Base-by-base conservation (phyloP, 1,284 basidiomycete genomes). In the Pseudozyma thailandica region DNA sequence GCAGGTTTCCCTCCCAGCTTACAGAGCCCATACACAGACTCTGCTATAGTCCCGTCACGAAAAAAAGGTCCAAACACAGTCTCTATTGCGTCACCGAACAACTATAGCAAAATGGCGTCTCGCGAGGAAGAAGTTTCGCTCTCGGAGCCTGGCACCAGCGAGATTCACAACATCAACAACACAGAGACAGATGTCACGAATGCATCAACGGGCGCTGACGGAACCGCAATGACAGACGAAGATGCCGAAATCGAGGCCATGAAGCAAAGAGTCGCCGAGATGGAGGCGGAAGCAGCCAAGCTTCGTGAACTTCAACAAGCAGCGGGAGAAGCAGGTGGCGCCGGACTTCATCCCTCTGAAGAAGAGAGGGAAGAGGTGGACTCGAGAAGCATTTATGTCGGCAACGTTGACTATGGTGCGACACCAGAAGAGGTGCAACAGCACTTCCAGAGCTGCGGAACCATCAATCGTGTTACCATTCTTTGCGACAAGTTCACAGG, bases 401-500 rank as follows among this genome's bases (percentile, higher is more conserved):
- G 96, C 44, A 98, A 98, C 84, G 95, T 99, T 55, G 96, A 99
- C 86, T 99, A 98, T 84, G 88, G 90, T 56, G 92, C 95, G 8
- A 97, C 96, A 26, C 96, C 96, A 15, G 96, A 98, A 85, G 96
- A 99, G 84, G 94, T 99, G 57, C 96, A 98, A 85, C 90, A 88
- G 41, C 96, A 98, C 84, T 99, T 99, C 86, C 92, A 94, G 82
- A 90, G 94, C 25, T 98, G 94, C 82, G 96, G 96, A 6, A 94
- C 92, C 20, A 98, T 99, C 84, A 98, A 99, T 86, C 89, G 96
- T 77, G 94, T 99, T 48, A 99, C 96, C 0, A 99, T 99, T 80
- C 88, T 98, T 25, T 98, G 96, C 84, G 96, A 99, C 87, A 98
- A 98, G 86, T 98, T 97, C 84, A 98, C 95, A 16, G 96, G 96